These are phyloP conservation scores for Emergomyces africanus DNA, from an alignment of 2,329 filamentous ascomycete genomes.

Conservation along the genomic window DNA sequence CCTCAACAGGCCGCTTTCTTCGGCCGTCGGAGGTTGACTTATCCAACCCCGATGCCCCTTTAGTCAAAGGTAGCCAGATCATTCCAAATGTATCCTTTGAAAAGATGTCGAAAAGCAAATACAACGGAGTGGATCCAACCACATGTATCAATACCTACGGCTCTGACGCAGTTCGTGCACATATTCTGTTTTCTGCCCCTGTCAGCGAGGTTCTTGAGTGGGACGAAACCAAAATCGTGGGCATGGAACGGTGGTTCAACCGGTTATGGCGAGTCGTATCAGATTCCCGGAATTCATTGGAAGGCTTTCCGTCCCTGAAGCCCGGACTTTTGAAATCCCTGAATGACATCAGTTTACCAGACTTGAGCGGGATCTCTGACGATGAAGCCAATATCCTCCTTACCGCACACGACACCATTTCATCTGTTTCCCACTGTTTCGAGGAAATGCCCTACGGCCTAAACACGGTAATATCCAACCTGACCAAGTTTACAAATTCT, in stretches of 20 bases:
- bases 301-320: constrained; percentile 12
- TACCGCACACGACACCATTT: constrained; percentile 53
- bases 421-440: constrained; percentile 55
- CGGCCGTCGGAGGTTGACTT: constrained; percentile 62
- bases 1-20: constrained; percentile 61
- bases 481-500: constrained; percentile 68
- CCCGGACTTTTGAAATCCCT: constrained; percentile 11
- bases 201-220: constrained; percentile 75
- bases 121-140: constrained; percentile 78
- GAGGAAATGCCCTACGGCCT: constrained; percentile 59
- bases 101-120: constrained; percentile 93
- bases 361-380: constrained; percentile 21
- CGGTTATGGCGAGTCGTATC: constrained; percentile 50
- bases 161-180: constrained; percentile 70
- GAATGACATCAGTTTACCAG: constrained; percentile 18
- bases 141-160: constrained; percentile 61
- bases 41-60: constrained; percentile 42
- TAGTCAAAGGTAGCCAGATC: constrained; percentile 49
- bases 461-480: constrained; percentile 71
- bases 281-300: constrained; percentile 20
- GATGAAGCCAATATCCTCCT: constrained; percentile 44
- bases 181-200: constrained; percentile 81
- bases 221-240: constrained; percentile 72
- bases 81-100: constrained; percentile 56
- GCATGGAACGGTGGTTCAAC: constrained; percentile 67